Conservation (phyloP, 441 rosid genomes). For the Gossypium gossypioides region DNA sequence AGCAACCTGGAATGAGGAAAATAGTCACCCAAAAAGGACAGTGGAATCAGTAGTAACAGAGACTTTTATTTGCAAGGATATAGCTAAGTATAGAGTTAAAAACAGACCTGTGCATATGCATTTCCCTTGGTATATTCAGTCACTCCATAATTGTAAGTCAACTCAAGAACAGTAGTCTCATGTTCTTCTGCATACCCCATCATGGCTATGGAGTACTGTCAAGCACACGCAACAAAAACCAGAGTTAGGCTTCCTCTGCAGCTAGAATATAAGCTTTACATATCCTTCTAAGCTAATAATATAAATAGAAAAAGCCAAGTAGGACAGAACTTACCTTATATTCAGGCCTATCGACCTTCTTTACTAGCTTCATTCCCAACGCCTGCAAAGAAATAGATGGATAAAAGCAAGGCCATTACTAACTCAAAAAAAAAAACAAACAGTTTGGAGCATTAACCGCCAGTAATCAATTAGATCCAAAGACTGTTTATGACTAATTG, state of each 20-base stretch:
- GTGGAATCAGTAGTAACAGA: background rate
- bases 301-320: slow-evolving; percentile 5
- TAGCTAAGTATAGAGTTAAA: background rate
- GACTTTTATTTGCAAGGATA: background rate
- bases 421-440: background rate
- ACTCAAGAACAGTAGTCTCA: slow-evolving; percentile 73
- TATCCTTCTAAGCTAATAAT: background rate
- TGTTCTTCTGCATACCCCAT: slow-evolving; percentile 82
- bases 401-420: background rate
- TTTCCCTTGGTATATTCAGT: slow-evolving; percentile 88
- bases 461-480: no score
- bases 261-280: background rate
- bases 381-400: slow-evolving; percentile 43
- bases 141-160: slow-evolving; percentile 78
- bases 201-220: slow-evolving; percentile 80
- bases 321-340: slow-evolving; percentile 49
- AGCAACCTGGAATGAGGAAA: slow-evolving; percentile 42
- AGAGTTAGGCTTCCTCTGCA: background rate
- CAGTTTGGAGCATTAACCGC: background rate
- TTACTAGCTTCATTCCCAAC: slow-evolving; percentile 72
- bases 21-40: slow-evolving; percentile 1
- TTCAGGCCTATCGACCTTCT: slow-evolving; percentile 63
- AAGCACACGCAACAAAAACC: slow-evolving; percentile 1
- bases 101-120: slow-evolving; percentile 79
- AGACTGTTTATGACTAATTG: no score